Conservation (phyloP, 1,284 basidiomycete species). For the Rhodotorula sp. region DNA sequence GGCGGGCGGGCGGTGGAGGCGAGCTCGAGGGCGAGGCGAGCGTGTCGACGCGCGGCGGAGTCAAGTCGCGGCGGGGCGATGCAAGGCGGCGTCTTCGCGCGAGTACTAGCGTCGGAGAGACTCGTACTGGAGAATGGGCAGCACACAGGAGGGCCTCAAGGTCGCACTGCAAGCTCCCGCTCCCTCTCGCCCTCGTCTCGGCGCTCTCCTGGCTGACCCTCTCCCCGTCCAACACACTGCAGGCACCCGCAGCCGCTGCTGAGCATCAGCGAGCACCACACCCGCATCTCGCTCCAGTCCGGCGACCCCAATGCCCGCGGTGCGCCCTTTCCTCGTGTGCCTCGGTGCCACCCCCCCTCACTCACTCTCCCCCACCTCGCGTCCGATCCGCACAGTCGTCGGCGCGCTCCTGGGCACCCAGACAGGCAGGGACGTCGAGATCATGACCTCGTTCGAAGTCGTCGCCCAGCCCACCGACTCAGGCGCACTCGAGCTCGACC, state of each 20-base stretch:
- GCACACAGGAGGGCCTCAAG: constrained; percentile 19
- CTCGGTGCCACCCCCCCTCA: no score
- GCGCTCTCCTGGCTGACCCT: not conserved
- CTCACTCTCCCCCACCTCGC: no score
- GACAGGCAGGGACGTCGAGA: constrained; percentile 88
- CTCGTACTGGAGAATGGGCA: not conserved
- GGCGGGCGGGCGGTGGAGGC: not conserved
- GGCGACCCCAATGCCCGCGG: constrained; percentile 18
- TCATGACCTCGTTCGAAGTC: constrained; percentile 94
- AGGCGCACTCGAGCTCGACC: constrained; percentile 62
- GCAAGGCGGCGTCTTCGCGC: no score
- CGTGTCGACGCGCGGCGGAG: not conserved
- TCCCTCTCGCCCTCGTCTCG: no score
- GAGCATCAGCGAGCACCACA: constrained; percentile 94
- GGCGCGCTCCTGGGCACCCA: constrained; percentile 94
- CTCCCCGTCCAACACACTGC: not conserved
- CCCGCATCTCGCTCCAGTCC: constrained; percentile 71
- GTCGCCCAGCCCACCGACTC: constrained; percentile 55
- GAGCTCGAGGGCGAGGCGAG: not conserved
- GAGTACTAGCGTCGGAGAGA: no score
- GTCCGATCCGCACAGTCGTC: constrained; percentile 61
- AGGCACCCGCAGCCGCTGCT: constrained; percentile 89
- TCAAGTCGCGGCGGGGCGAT: no score
- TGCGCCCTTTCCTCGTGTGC: constrained; percentile 10
- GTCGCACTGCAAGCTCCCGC: constrained; percentile 24